Conservation (phyloP, 2,329 filamentous ascomycete genomes). For the Apiospora saccharicola region DNA sequence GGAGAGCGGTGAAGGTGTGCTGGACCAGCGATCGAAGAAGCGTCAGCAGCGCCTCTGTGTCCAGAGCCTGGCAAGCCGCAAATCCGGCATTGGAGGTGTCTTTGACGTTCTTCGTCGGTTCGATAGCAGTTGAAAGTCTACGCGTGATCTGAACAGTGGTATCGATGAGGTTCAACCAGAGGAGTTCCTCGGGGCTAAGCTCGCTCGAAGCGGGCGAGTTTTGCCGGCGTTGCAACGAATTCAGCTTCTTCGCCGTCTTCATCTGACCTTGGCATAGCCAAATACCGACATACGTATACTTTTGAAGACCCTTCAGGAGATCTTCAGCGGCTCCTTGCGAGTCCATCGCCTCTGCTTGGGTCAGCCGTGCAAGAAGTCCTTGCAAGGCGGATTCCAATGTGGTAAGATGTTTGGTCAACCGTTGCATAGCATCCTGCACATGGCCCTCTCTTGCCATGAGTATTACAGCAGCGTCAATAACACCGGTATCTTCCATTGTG, state of each 20-base stretch:
- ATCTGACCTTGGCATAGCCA: slow-evolving; percentile 94
- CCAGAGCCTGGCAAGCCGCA: slow-evolving; percentile 48
- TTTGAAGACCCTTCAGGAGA: slow-evolving; percentile 79
- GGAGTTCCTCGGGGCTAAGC: slow-evolving; percentile 60
- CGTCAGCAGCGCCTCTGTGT: slow-evolving; percentile 67
- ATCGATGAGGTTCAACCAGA: slow-evolving; percentile 70
- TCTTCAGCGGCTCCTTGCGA: slow-evolving; percentile 71
- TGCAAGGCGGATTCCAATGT: slow-evolving; percentile 81
- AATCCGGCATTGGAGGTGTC: not conserved
- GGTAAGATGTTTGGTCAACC: slow-evolving; percentile 80
- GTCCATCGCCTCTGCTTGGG: slow-evolving; percentile 59
- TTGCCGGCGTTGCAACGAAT: slow-evolving; percentile 59
- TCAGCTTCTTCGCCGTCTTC: slow-evolving; percentile 60
- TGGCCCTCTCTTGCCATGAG: slow-evolving; percentile 90
- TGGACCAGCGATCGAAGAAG: slow-evolving; percentile 84
- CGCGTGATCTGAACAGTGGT: slow-evolving; percentile 69
- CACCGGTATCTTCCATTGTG: slow-evolving; percentile 86
- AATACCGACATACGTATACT: slow-evolving; percentile 90
- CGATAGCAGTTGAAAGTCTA: slow-evolving; percentile 48
- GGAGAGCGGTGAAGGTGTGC: slow-evolving; percentile 85
- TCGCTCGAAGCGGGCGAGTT: slow-evolving; percentile 51
- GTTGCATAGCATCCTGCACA: slow-evolving; percentile 81
- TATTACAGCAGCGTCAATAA: slow-evolving; percentile 91
- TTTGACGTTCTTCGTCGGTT: not conserved
- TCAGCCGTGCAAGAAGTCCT: slow-evolving; percentile 71